phyloP scores from a whole-genome alignment of 2,329 filamentous ascomycete species.

The Alternaria solani region DNA sequence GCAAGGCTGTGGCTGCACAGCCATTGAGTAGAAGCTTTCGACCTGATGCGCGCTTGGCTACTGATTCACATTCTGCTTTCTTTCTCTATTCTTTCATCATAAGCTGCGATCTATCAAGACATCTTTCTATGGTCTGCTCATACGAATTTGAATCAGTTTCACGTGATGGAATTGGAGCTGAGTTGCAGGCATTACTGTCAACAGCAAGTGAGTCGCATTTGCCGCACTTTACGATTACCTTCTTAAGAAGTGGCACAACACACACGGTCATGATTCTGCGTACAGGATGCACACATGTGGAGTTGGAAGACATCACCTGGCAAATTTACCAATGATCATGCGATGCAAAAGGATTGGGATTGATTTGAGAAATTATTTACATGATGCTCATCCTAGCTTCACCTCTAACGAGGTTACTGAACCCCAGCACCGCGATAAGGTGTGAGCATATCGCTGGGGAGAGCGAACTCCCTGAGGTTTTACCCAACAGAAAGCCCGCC shows the following conservation, averaged over 20 bases:
- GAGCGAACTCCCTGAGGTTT: neutral
- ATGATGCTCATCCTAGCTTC: neutral
- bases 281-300: too few relatives aligned
- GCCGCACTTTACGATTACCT: too few relatives aligned
- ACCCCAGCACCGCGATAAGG: neutral
- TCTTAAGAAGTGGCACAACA: too few relatives aligned
- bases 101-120: fast-evolving
- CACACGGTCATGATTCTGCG: too few relatives aligned
- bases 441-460: neutral
- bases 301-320: too few relatives aligned
- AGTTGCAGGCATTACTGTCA: too few relatives aligned
- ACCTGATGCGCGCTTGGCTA: neutral
- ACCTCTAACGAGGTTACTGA: neutral
- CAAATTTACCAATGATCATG: too few relatives aligned
- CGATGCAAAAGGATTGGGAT: neutral
- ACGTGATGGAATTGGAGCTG: too few relatives aligned
- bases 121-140: too few relatives aligned
- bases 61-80: neutral
- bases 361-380: neutral
- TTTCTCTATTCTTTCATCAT: fast-evolving
- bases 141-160: too few relatives aligned
- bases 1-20: neutral
- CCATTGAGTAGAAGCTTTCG: neutral
- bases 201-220: too few relatives aligned
- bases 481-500: neutral